Base-by-base conservation (phyloP, 2,329 filamentous ascomycete genomes). In the Leptosphaerulina australis region DNA sequence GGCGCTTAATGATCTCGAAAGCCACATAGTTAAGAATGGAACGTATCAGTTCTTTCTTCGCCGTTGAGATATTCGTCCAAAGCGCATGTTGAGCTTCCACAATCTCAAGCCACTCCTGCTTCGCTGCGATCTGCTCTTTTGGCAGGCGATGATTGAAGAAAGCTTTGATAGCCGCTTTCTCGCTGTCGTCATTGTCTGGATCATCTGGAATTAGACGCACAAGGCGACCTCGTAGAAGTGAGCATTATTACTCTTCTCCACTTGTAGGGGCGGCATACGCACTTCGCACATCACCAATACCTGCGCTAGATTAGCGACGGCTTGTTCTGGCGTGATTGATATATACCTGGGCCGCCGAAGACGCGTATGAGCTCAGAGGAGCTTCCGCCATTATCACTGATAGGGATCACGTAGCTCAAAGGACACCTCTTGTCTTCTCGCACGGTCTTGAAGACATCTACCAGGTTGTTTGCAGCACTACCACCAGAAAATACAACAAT, bases 371-470 rank as follows among this genome's bases (percentile, higher is more conserved):
- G 79, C 76, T 97, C 93, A 34, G 90, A 96, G 2, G 91, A 95
- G 62, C 90, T 95, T 29, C 93, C 93, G 38, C 93, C 93, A 74
- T 97, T 97, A 75, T 97, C 93, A 59, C 89, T 94, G 69, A 97
- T 96, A 26, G 93, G 93, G 43, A 97, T 96, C 51, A 97, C 85
- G 72, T 96, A 95, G 74, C 84, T 90, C 31, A 95, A 76, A 2
- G 81, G 77, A 66, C 87, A 88, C 30, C 81, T 75, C 55, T 88
- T 88, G 61, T 81, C 86, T 55, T 85, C 74, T 21, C 77, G 72
- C 4, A 84, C 74, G 17, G 76, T 73, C 50, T 80, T 87, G 74
- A 97, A 97, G 9, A 96, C 89, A 70, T 97, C 93, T 30, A 97
- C 93, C 4, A 97, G 82, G 65, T 83, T 95, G 69, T 97, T 97